Evolutionary conservation across 768 basidiomycete genomes (phyloP).

Genomic region (Tulasnella sp.): DNA sequence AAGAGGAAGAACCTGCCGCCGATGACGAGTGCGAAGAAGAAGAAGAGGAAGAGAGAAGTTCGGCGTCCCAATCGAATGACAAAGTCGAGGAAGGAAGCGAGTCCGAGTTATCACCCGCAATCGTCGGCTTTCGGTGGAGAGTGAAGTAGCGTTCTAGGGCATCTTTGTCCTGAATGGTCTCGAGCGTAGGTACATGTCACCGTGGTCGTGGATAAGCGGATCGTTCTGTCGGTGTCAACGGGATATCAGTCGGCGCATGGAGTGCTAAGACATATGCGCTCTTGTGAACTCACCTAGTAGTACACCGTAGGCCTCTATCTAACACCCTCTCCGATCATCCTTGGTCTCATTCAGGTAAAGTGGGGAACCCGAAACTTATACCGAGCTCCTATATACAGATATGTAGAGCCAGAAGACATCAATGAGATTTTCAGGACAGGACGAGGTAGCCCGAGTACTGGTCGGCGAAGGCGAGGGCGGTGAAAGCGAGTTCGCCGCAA

Average conservation of each 20-base stretch:
- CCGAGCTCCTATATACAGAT: conserved; percentile 19
- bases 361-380: conserved; percentile 50
- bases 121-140: background rate
- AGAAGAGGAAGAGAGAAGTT: background rate
- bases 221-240: background rate
- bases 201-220: conserved; percentile 62
- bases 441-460: conserved; percentile 48
- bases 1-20: background rate
- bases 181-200: conserved; percentile 55
- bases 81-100: conserved; percentile 21
- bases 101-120: conserved; percentile 18
- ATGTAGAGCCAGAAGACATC: background rate
- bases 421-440: conserved; percentile 18
- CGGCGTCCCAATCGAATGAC: conserved; percentile 16
- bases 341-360: conserved; percentile 59
- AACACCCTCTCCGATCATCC: conserved; percentile 34
- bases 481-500: conserved; percentile 30
- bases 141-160: conserved; percentile 44
- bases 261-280: background rate
- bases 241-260: background rate
- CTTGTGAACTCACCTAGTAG: conserved; percentile 8
- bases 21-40: too few relatives aligned
- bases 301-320: conserved; percentile 14
- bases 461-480: conserved; percentile 39
- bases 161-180: conserved; percentile 40